These are phyloP conservation scores for Pezicula radicicola DNA, from an alignment of 2,329 filamentous ascomycete species.

Conservation along the genomic window DNA sequence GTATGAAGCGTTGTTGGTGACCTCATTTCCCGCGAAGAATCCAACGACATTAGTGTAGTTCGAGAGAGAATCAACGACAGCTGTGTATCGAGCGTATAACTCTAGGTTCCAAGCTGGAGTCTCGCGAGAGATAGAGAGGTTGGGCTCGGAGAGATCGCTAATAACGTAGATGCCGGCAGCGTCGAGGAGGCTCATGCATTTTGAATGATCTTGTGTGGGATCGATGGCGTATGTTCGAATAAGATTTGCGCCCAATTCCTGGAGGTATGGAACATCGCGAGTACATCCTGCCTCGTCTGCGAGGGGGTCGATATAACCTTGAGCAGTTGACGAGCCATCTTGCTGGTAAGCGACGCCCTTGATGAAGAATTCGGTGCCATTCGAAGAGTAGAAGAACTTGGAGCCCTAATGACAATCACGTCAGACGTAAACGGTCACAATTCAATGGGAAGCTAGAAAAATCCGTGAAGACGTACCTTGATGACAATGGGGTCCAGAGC, in stretches of 20 bases:
- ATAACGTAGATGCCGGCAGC: slow-evolving; percentile 93
- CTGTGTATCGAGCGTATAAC: slow-evolving; percentile 77
- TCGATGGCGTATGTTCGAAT: slow-evolving; percentile 94
- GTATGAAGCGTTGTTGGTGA: slow-evolving; percentile 84
- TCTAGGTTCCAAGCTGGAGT: slow-evolving; percentile 73
- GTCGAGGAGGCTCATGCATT: slow-evolving; percentile 79
- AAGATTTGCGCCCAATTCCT: slow-evolving; percentile 78
- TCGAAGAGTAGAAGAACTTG: slow-evolving; percentile 40
- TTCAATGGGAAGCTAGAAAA: too few species aligned
- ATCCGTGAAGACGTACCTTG: too few species aligned
- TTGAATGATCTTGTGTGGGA: slow-evolving; percentile 70
- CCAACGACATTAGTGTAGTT: slow-evolving; percentile 89
- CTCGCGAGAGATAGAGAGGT: slow-evolving; percentile 79
- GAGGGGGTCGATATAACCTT: slow-evolving; percentile 75
- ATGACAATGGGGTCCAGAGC: too few species aligned
- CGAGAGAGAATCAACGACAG: slow-evolving; percentile 75
- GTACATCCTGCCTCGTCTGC: slow-evolving; percentile 67
- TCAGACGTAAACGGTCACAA: too few species aligned
- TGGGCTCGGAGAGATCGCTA: slow-evolving; percentile 81
- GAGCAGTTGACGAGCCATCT: slow-evolving; percentile 48
- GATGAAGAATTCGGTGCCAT: slow-evolving; percentile 80
- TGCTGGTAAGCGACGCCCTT: slow-evolving; percentile 94
- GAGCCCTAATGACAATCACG: slow-evolving; percentile 15
- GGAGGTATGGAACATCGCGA: slow-evolving; percentile 80
- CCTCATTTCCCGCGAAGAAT: slow-evolving; percentile 98